Evolutionary conservation across 2,329 filamentous ascomycete species (phyloP), one percentile per base, ranked within the genome.

Genomic region (Fusarium xylarioides): DNA sequence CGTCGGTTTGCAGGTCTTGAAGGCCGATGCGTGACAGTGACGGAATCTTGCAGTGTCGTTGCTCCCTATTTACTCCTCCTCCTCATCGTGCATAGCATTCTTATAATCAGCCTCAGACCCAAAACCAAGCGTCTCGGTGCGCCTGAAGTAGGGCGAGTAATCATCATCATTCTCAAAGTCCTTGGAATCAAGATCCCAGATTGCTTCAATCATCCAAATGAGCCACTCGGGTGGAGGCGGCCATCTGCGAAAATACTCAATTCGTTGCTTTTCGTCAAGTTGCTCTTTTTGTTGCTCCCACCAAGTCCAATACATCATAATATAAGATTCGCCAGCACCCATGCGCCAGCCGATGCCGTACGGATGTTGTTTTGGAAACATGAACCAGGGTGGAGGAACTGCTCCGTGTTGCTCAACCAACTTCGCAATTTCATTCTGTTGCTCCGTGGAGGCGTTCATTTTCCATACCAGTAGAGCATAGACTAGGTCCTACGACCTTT

Each of bases 391-490:
- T 9, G 42, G 55, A 18, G 55, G 55, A 34, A 58, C 42, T 58
- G 32, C n/a, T 21, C 0, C 42, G 11, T 58, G 5, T 47, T 58
- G 32, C 28, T 49, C 3, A 19, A 58, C 19, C 19, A 49, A 11
- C 15, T 35, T 23, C 18, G 14, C 15, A 30, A 49, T 38, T 15
- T 58, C 32, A 23, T 35, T 4, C 21, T 46, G 12, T 0, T 58
- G 23, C 11, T 37, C 8, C 0, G 32, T 7, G 1, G 42, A 38
- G 32, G 18, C 19, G 32, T 2, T 2, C 42, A 49, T 58, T n/a
- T 5, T 23, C 8, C 0, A 18, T 7, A 14, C 0, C 23, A 11
- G 12, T n/a, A 7, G 2, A n/a, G 14, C 3, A 21, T 0, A 12
- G 23, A 28, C 1, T 21, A 28, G 11, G 5, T 0, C 23, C 2